Base-by-base conservation (phyloP, 2,329 filamentous ascomycete genomes). In the Domatiomyces globalis region DNA sequence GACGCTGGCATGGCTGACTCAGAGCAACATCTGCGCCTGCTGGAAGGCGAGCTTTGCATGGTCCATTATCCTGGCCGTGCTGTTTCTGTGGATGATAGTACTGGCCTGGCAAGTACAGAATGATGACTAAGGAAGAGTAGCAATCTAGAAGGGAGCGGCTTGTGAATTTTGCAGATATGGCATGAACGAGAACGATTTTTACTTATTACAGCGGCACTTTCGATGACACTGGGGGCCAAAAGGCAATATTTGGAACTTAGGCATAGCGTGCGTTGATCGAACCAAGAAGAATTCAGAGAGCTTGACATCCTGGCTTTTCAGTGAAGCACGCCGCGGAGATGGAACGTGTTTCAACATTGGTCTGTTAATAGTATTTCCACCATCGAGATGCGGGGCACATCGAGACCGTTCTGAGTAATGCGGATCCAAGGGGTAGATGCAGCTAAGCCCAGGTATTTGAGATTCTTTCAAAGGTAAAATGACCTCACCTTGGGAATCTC, bases 21-120 rank as follows among this genome's bases (percentile, higher is more conserved):
- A 82, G 68, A 72, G 71, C 57, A 79, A 72, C 51, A 81, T 82
- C 18, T 83, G 79, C 63, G 74, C 78, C 61, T 78, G 75, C 62
- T 83, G 80, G 80, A 73, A 76, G 60, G 77, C 79, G 0, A 74
- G 71, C 2, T 83, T 83, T 59, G 75, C 78, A 8, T 81, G 82
- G 59, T 80, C 79, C 68, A 74, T 83, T 50, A 70, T 83, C 15
- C 78, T 78, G 42, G 71, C 72, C 1, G 73, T 81, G n/a, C 80
- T 83, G 59, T 73, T 81, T 61, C 63, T 82, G 19, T 83, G 79
- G 76, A 80, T 83, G 77, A 77, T 82, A 63, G 66, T 83, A 46
- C 76, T 83, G 71, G 76, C 74, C 5, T 74, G 69, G 63, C 74
- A 78, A 60, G 77, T 80, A 45, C 71, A 71, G 53, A 66, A 68